Percentiles rank a stretch among this genome's conserved stretches.
Evolutionary conservation across 805 yeast species (phyloP).

Genomic region (Wickerhamiella siamensis): DNA sequence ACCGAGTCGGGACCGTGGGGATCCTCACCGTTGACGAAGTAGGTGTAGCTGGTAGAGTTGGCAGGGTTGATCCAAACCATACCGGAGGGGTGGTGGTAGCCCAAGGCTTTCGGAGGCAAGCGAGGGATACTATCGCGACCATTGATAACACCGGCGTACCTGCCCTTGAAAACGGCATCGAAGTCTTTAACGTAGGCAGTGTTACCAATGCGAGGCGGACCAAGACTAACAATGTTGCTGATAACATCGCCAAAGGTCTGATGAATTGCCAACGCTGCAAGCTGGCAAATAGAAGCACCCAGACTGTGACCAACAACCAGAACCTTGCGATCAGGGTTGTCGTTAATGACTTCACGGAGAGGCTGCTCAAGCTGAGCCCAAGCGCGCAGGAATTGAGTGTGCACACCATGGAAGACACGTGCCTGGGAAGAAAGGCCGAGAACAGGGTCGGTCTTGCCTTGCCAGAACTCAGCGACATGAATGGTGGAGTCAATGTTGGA

Average conservation of each 20-base stretch:
- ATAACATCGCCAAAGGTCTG: not conserved
- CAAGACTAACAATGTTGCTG: not conserved
- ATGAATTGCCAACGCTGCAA: constrained; percentile 1
- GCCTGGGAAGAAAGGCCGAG: not conserved
- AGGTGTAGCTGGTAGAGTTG: not conserved
- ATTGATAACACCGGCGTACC: not conserved
- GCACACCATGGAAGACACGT: not conserved
- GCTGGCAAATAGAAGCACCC: not conserved
- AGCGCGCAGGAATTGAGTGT: not conserved
- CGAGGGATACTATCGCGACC: not conserved
- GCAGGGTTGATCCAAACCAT: constrained; percentile 2
- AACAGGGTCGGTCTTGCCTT: not conserved
- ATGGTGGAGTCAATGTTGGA: not conserved
- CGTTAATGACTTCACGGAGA: not conserved
- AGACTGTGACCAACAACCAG: constrained; percentile 1
- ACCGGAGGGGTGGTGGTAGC: constrained; percentile 1
- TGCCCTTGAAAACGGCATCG: not conserved
- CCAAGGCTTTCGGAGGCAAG: not conserved
- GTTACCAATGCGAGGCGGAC: not conserved
- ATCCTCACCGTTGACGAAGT: not conserved
- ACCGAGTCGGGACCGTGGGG: not conserved
- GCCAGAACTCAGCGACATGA: not conserved
- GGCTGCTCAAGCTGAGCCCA: not conserved
- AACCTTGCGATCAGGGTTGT: not conserved
- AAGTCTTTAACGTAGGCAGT: not conserved